These are phyloP conservation scores for Yarrowia sp. DNA, from an alignment of 805 yeast species.

Conservation along the genomic window DNA sequence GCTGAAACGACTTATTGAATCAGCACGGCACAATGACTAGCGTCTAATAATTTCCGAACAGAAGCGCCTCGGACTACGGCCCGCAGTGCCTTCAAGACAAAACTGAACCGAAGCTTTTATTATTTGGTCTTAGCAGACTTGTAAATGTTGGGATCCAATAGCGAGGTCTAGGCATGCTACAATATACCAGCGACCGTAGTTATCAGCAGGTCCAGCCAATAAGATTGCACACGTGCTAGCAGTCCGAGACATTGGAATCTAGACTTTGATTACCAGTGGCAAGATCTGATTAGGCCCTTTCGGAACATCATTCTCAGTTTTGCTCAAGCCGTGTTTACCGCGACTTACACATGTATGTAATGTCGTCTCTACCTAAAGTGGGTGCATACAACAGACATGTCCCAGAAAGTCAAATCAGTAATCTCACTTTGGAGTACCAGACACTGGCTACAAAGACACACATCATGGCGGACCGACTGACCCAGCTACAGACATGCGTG, in stretches of 20 bases:
- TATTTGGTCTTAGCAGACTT: not conserved
- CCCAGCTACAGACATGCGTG: conserved; percentile 86
- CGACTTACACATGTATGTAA: not conserved
- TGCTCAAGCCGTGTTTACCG: not conserved
- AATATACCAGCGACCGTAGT: not conserved
- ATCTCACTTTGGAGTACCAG: conserved; percentile 11
- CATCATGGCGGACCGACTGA: conserved; percentile 80
- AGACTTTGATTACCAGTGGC: not conserved
- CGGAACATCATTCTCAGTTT: not conserved
- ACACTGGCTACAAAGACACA: not conserved
- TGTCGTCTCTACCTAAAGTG: conserved; percentile 1
- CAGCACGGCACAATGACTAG: not conserved
- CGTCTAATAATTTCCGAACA: not conserved
- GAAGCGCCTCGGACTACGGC: not conserved
- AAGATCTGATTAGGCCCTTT: too few species aligned
- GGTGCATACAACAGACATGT: conserved; percentile 3
- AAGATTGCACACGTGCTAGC: conserved; percentile 8
- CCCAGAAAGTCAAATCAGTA: conserved; percentile 12
- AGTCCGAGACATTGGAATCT: not conserved
- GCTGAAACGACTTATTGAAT: too few species aligned
- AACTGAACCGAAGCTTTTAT: not conserved
- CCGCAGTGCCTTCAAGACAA: not conserved
- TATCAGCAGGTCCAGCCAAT: not conserved
- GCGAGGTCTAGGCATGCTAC: not conserved
- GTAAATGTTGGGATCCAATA: not conserved